Conservation (phyloP, 2,329 filamentous ascomycete species). For the Epichloe bromicola region DNA sequence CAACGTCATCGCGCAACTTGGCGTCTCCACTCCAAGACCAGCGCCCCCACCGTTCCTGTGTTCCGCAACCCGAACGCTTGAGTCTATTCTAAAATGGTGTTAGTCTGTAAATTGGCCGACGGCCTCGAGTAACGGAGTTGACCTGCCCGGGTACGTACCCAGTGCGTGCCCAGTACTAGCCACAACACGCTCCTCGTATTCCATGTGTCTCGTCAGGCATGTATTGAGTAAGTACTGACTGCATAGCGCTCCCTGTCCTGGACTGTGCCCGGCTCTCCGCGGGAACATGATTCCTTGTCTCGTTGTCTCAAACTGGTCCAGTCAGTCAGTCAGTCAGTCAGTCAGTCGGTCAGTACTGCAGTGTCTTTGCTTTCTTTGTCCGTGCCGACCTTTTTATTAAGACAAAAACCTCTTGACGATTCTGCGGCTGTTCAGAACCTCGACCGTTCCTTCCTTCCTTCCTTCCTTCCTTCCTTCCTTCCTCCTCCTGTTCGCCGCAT, state of each 20-base stretch:
- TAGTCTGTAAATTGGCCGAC: too few species aligned
- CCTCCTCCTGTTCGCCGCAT: slow-evolving; percentile 10
- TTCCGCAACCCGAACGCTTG: not conserved
- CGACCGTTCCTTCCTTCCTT: not conserved
- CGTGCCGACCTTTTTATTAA: too few species aligned
- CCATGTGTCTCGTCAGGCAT: too few species aligned
- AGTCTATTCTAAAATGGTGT: not conserved
- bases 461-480: not conserved
- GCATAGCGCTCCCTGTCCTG: not conserved
- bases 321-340: not conserved
- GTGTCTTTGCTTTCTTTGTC: too few species aligned
- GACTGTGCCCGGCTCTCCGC: not conserved
- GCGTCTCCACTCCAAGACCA: not conserved
- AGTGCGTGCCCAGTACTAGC: too few species aligned
- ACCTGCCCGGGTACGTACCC: too few species aligned
- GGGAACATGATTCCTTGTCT: not conserved
- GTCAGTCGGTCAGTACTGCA: too few species aligned
- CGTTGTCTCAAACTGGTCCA: not conserved
- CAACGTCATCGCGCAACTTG: not conserved
- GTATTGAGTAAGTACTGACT: not conserved
- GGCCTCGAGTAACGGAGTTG: too few species aligned
- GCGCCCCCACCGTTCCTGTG: not conserved
- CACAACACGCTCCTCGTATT: too few species aligned
- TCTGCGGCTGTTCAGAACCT: not conserved
- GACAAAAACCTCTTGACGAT: not conserved